These are phyloP conservation scores for Dacryopinax primogenitus DNA, from an alignment of 768 basidiomycete species.

Conservation along the genomic window DNA sequence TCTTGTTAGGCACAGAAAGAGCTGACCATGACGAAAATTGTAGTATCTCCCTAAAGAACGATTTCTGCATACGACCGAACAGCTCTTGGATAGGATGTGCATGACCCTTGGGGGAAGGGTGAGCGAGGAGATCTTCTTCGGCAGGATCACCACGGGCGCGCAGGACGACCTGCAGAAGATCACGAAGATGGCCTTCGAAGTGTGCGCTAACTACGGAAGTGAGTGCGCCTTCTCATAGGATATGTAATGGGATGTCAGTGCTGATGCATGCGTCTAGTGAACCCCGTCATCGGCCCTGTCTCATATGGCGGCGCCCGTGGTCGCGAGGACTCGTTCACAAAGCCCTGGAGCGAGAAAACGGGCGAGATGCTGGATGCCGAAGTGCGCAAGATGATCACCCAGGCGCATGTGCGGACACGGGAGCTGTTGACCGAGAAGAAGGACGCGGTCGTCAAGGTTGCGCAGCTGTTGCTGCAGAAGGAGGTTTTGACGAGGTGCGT, in stretches of 20 bases:
- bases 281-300: conserved; percentile 83
- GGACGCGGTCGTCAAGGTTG: conserved; percentile 87
- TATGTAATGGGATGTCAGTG: conserved; percentile 55
- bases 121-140: conserved; percentile 97
- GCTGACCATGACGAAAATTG: conserved; percentile 10
- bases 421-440: conserved; percentile 67
- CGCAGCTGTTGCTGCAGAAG: conserved; percentile 77
- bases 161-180: conserved; percentile 98
- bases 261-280: conserved; percentile 47
- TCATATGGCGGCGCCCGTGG: conserved; percentile 86
- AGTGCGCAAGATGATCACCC: conserved; percentile 90
- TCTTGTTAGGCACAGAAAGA: conserved; percentile 12
- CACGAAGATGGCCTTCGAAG: conserved; percentile 91
- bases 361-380: conserved; percentile 83
- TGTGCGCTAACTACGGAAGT: conserved; percentile 21
- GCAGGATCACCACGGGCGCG: conserved; percentile 93
- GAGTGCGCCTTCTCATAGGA: background rate
- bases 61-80: conserved; percentile 88
- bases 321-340: conserved; percentile 78
- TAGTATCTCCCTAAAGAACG: conserved; percentile 92
- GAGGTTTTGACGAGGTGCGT: conserved; percentile 85
- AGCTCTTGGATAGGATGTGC: conserved; percentile 89
- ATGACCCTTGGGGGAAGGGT: conserved; percentile 98
- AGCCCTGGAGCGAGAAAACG: conserved; percentile 97
- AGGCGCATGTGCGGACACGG: conserved; percentile 72